These are phyloP conservation scores for Boletus tylopilopsis DNA, from an alignment of 768 basidiomycete genomes.

Conservation along the genomic window DNA sequence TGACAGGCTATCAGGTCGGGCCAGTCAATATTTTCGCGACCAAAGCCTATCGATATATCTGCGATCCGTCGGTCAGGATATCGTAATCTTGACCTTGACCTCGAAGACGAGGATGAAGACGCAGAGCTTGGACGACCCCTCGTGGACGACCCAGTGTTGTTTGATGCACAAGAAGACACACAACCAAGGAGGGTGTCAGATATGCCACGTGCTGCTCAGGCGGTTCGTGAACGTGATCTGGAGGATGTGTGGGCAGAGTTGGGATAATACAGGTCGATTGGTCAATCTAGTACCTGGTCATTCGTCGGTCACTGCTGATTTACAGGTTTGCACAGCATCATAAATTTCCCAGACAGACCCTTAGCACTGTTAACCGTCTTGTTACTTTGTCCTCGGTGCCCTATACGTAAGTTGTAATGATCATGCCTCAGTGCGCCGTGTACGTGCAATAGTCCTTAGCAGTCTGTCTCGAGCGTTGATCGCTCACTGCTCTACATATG, in stretches of 20 bases:
- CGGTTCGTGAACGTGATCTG: constrained; percentile 51
- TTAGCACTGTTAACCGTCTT: too few relatives aligned
- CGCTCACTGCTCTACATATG: too few relatives aligned
- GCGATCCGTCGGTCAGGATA: constrained; percentile 63
- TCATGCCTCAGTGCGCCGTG: too few relatives aligned
- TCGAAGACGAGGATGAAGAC: constrained; percentile 59
- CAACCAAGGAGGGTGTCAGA: constrained; percentile 36
- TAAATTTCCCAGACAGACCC: too few relatives aligned
- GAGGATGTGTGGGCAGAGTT: constrained; percentile 73
- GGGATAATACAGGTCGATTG: too few relatives aligned
- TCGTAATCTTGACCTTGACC: constrained; percentile 62
- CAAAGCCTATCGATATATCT: constrained; percentile 82
- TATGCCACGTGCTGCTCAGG: constrained; percentile 61
- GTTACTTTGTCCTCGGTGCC: too few relatives aligned
- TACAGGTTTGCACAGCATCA: too few relatives aligned
- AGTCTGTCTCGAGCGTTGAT: too few relatives aligned
- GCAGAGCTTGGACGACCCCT: constrained; percentile 53
- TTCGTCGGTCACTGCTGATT: too few relatives aligned
- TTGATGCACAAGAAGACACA: constrained; percentile 49
- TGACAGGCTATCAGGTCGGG: constrained; percentile 56
- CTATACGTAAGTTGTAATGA: too few relatives aligned
- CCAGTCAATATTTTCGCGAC: constrained; percentile 83
- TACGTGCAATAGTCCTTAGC: too few relatives aligned
- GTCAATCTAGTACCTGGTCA: too few relatives aligned
- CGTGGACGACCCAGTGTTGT: constrained; percentile 57